Conservation (phyloP, 164 flowering plant genomes). For the Magnolia sinica region DNA sequence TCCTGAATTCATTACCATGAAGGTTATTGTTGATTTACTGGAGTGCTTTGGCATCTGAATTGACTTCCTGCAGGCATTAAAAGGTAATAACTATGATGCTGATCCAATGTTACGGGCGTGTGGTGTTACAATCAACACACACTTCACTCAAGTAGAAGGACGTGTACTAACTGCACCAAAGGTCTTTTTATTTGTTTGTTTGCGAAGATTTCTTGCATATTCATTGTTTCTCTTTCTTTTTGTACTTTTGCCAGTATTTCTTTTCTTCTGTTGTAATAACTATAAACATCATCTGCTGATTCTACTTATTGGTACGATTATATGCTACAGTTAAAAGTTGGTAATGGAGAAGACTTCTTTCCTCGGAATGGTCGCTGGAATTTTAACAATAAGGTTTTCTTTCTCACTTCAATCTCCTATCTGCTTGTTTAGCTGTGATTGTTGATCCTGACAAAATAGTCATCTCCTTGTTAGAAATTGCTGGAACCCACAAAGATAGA, state of each 20-base stretch:
- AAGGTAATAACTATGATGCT: conserved; percentile 47
- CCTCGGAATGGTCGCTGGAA: conserved; percentile 91
- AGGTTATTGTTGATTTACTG: background rate
- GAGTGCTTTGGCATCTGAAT: background rate
- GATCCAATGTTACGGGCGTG: conserved; percentile 65
- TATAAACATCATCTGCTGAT: background rate
- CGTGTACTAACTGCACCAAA: conserved; percentile 76
- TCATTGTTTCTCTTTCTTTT: conserved; percentile 5
- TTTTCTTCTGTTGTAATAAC: background rate
- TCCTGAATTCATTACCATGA: background rate
- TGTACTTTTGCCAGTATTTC: background rate
- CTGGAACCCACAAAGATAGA: conserved; percentile 56
- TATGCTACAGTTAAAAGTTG: conserved; percentile 60
- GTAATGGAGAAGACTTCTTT: conserved; percentile 63
- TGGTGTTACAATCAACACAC: conserved; percentile 52
- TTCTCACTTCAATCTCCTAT: background rate
- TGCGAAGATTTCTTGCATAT: background rate
- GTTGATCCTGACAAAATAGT: background rate
- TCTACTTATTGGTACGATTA: background rate
- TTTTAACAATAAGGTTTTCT: conserved; percentile 72
- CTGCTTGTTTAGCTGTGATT: background rate
- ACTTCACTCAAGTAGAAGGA: conserved; percentile 75
- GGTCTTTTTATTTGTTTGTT: conserved; percentile 31
- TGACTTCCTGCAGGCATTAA: conserved; percentile 43
- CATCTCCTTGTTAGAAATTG: conserved; percentile 43